These are phyloP conservation scores for Flaveria linearis DNA, from an alignment of 129 eudicot genomes.

Conservation along the genomic window DNA sequence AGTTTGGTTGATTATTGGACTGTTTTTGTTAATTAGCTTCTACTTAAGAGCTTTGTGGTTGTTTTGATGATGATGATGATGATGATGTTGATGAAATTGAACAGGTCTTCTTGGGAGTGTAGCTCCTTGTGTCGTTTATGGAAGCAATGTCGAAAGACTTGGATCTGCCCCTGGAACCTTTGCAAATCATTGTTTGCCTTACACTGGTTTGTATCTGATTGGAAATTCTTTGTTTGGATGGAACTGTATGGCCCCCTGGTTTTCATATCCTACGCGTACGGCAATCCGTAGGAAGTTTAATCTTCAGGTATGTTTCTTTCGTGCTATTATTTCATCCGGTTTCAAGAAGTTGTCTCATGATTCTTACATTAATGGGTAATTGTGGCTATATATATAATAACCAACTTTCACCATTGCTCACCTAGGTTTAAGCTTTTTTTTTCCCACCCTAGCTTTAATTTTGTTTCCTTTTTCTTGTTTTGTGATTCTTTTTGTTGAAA, in stretches of 20 bases:
- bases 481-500: background rate
- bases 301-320: conserved; percentile 62
- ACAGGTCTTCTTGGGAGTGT: conserved; percentile 88
- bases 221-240: conserved; percentile 72
- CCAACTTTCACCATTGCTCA: background rate
- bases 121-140: conserved; percentile 96
- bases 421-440: background rate
- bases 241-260: conserved; percentile 89
- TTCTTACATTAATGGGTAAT: background rate
- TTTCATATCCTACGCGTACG: conserved; percentile 81
- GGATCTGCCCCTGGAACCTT: conserved; percentile 82
- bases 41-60: background rate
- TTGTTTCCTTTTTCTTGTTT: background rate
- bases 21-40: background rate
- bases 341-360: background rate
- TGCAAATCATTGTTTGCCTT: conserved; percentile 85
- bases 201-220: conserved; percentile 71
- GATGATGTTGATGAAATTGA: conserved; percentile 3
- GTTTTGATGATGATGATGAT: conserved; percentile 14
- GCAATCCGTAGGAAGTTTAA: conserved; percentile 87
- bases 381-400: background rate
- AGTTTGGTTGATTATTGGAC: background rate
- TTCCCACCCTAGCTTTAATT: background rate
- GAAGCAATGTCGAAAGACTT: conserved; percentile 85
- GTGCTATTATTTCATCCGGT: background rate